These are phyloP conservation scores for Talaromyces sp. DNA, from an alignment of 2,329 filamentous ascomycete genomes.

Conservation along the genomic window DNA sequence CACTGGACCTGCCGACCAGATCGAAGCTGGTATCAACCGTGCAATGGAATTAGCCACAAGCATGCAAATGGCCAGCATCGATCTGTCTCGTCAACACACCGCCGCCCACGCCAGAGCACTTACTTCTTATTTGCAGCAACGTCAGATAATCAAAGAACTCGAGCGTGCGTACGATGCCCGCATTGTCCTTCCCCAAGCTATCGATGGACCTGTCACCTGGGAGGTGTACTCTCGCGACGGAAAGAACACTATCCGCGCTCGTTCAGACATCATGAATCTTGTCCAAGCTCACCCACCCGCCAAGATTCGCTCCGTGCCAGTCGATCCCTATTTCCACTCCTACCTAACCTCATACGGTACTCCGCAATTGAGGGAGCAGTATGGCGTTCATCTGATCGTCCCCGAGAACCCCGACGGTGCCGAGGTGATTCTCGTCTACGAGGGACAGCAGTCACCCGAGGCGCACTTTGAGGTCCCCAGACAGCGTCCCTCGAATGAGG, in stretches of 20 bases:
- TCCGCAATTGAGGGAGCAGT: constrained; percentile 39
- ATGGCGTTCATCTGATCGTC: constrained; percentile 48
- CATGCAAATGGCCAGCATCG: constrained; percentile 80
- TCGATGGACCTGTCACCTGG: constrained; percentile 70
- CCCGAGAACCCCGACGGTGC: constrained; percentile 44
- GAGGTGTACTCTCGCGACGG: constrained; percentile 82
- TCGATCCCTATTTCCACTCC: constrained; percentile 50
- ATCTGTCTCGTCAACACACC: constrained; percentile 76
- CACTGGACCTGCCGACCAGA: constrained; percentile 70
- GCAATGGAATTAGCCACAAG: constrained; percentile 84
- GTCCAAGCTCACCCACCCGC: constrained; percentile 48
- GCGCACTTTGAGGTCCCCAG: constrained; percentile 54
- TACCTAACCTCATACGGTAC: constrained; percentile 42
- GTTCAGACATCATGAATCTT: constrained; percentile 49
- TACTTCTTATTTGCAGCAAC: constrained; percentile 80
- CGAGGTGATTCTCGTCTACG: constrained; percentile 50
- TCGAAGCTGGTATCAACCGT: constrained; percentile 72
- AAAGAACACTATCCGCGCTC: constrained; percentile 62
- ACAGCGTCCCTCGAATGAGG: constrained; percentile 52
- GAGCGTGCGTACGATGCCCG: constrained; percentile 78
- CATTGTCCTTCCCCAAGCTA: constrained; percentile 71
- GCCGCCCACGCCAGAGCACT: constrained; percentile 78
- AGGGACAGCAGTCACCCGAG: constrained; percentile 42
- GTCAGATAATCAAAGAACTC: constrained; percentile 74
- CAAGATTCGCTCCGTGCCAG: constrained; percentile 42